phyloP scores from a whole-genome alignment of 345 rosid species.

The Gossypium turneri region DNA sequence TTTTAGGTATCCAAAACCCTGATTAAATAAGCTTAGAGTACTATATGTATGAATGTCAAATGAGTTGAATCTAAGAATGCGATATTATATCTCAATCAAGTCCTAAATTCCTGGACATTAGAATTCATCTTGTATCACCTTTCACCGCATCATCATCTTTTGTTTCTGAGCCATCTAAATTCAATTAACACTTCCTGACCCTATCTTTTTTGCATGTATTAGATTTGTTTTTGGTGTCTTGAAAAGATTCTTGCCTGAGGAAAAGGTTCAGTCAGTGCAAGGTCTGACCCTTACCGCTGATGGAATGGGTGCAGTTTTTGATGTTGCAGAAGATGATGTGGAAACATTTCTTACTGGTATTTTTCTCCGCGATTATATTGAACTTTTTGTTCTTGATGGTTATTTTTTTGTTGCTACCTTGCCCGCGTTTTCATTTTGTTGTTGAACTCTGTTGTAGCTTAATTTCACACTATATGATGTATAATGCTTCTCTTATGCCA shows the following conservation, averaged over 20 bases:
- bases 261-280: constrained; percentile 71
- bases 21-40: background rate
- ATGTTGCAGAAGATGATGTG: constrained; percentile 57
- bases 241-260: constrained; percentile 88
- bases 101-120: background rate
- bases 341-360: constrained; percentile 63
- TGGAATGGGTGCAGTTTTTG: constrained; percentile 81
- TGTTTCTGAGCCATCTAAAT: background rate
- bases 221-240: constrained; percentile 63
- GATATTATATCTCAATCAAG: background rate
- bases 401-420: background rate
- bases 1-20: too few species aligned
- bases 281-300: constrained; percentile 79
- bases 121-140: background rate
- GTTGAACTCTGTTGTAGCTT: too few species aligned
- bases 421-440: too few species aligned
- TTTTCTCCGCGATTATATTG: background rate
- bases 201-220: constrained; percentile 2
- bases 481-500: background rate
- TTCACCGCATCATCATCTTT: background rate
- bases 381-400: background rate
- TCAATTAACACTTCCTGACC: background rate
- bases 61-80: background rate
- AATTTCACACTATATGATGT: background rate
- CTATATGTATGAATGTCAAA: background rate